phyloP scores from a whole-genome alignment of 306 rosid genomes.

The Begonia loranthoides region DNA sequence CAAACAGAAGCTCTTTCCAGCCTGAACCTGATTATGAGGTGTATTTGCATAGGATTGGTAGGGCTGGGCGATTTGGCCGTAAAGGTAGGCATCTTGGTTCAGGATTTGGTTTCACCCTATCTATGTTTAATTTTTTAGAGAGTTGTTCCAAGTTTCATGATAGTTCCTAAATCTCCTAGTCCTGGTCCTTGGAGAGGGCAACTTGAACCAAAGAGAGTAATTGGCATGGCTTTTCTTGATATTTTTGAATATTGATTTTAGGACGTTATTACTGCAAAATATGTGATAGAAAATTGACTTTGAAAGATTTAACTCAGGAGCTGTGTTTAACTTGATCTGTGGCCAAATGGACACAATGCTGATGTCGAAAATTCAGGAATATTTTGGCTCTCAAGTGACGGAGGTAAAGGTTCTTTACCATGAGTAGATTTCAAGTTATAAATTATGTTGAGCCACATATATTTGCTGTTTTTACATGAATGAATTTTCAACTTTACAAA shows the following conservation, averaged over 20 bases:
- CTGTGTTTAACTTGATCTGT: conserved; percentile 50
- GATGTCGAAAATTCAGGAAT: conserved; percentile 32
- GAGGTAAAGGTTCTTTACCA: conserved; percentile 21
- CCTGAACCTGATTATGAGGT: conserved; percentile 73
- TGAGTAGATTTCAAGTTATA: not conserved
- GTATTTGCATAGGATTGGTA: conserved; percentile 74
- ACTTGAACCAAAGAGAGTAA: too few species aligned
- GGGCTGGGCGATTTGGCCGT: conserved; percentile 93
- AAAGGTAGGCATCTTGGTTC: conserved; percentile 34
- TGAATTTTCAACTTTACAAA: not conserved
- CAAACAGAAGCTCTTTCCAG: conserved; percentile 1
- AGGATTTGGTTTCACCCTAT: too few species aligned
- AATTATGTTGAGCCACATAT: not conserved
- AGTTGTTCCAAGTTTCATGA: too few species aligned
- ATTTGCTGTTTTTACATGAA: not conserved
- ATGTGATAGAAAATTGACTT: too few species aligned
- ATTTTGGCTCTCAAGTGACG: conserved; percentile 28
- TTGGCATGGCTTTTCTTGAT: too few species aligned
- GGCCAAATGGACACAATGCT: conserved; percentile 20
- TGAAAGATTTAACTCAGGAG: conserved; percentile 15
- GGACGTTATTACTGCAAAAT: too few species aligned
- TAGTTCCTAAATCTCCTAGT: too few species aligned
- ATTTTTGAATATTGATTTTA: too few species aligned
- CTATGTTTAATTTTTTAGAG: too few species aligned
- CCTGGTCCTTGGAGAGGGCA: too few species aligned